Evolutionary conservation across 208 protist species (phyloP).

Genomic region (Porcisia deanei): DNA sequence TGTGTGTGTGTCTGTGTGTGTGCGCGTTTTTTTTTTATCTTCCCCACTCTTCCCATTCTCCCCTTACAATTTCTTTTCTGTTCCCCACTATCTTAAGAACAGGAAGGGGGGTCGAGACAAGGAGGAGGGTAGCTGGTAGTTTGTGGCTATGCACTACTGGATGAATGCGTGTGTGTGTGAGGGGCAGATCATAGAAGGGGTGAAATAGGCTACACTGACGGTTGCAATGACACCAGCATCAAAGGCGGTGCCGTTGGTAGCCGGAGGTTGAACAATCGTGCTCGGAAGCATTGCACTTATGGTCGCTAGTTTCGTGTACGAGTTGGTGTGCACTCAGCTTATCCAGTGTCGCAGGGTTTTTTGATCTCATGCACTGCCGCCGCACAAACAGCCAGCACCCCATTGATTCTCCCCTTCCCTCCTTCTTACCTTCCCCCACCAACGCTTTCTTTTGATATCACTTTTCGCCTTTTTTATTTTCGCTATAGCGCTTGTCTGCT

Average conservation of each 20-base stretch:
- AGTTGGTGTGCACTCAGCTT: neutral
- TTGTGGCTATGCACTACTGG: neutral
- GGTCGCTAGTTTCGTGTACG: neutral
- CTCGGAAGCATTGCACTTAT: neutral
- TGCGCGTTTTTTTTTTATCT: neutral
- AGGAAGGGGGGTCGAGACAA: neutral
- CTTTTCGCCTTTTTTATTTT: constrained; percentile 11
- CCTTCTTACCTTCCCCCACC: neutral
- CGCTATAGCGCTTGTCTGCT: neutral
- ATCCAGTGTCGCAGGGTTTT: neutral
- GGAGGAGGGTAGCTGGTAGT: neutral
- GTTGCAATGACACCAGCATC: neutral
- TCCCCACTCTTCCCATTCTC: too few relatives aligned
- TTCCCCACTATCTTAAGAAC: neutral
- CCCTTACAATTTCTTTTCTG: neutral
- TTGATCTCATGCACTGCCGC: neutral
- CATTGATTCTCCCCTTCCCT: neutral
- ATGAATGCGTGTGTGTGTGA: neutral
- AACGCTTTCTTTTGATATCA: neutral
- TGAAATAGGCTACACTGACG: too few relatives aligned
- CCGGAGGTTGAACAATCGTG: neutral
- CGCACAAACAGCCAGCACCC: neutral
- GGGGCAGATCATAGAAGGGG: too few relatives aligned
- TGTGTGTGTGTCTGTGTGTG: too few relatives aligned
- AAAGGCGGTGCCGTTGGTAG: neutral